These are phyloP conservation scores for Citrullus mucosospermus DNA, from an alignment of 306 rosid species.

Conservation along the genomic window DNA sequence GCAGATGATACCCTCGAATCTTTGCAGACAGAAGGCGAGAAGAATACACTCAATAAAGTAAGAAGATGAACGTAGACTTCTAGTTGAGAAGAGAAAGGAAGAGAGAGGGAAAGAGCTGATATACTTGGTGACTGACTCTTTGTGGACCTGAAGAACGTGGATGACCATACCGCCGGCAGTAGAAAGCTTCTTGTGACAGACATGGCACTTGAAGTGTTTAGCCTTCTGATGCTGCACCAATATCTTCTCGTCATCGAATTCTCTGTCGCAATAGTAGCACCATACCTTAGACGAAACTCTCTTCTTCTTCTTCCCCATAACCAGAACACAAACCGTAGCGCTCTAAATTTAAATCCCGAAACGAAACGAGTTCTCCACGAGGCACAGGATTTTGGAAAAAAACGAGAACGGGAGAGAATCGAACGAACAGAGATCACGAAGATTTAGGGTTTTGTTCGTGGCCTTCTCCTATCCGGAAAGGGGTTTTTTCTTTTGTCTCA, in stretches of 20 bases:
- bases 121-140: constrained; percentile 88
- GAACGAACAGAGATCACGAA: not conserved
- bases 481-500: not conserved
- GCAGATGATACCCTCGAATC: not conserved
- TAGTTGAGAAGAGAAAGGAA: not conserved
- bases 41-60: not conserved
- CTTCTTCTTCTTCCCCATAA: constrained; percentile 97
- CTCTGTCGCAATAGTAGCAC: constrained; percentile 98
- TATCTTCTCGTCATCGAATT: constrained; percentile 96
- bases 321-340: not conserved
- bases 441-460: constrained; percentile 4
- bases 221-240: constrained; percentile 99
- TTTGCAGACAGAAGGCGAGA: not conserved
- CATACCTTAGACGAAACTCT: constrained; percentile 87
- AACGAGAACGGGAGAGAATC: not conserved
- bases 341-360: not conserved
- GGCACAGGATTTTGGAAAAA: not conserved
- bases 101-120: not conserved
- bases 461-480: not conserved
- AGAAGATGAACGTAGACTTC: not conserved
- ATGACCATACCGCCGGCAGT: constrained; percentile 99
- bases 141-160: constrained; percentile 98
- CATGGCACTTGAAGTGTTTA: constrained; percentile 94
- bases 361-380: not conserved
- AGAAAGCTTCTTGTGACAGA: constrained; percentile 97